These are phyloP conservation scores for Paramecium caudatum DNA, from an alignment of 73 alveolate genomes.

Conservation along the genomic window DNA sequence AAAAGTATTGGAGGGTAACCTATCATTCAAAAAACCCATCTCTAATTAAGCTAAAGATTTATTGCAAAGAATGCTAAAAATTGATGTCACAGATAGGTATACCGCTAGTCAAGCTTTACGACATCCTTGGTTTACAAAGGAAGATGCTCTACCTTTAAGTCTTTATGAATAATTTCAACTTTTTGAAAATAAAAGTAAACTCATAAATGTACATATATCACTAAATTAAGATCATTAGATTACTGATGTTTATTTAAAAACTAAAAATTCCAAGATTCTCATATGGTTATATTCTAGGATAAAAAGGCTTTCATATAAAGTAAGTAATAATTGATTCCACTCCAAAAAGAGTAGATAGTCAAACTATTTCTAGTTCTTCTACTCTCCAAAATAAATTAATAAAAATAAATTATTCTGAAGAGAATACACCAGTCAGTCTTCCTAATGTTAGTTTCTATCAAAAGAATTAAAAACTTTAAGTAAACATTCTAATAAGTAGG, in stretches of 20 bases:
- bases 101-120: slow-evolving; percentile 42
- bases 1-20: background rate
- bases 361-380: background rate
- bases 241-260: background rate
- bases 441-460: slow-evolving; percentile 17
- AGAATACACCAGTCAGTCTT: slow-evolving; percentile 14
- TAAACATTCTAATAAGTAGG: background rate
- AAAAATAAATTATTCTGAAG: slow-evolving; percentile 29
- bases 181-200: slow-evolving; percentile 22
- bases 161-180: slow-evolving; percentile 41
- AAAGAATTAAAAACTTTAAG: slow-evolving; percentile 31
- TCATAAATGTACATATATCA: background rate
- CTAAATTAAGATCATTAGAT: background rate
- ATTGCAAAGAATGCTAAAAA: background rate
- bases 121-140: slow-evolving; percentile 38
- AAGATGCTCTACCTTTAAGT: slow-evolving; percentile 29
- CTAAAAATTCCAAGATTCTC: slow-evolving; percentile 3
- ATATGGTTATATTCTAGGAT: slow-evolving; percentile 35
- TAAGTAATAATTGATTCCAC: slow-evolving; percentile 25
- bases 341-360: background rate
- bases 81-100: slow-evolving; percentile 20
- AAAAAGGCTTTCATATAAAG: slow-evolving; percentile 41
- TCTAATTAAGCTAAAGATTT: slow-evolving; percentile 22
- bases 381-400: background rate
- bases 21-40: background rate